Evolutionary conservation across 106 monocot species (phyloP).

Genomic region (Platanthera guangdongensis): DNA sequence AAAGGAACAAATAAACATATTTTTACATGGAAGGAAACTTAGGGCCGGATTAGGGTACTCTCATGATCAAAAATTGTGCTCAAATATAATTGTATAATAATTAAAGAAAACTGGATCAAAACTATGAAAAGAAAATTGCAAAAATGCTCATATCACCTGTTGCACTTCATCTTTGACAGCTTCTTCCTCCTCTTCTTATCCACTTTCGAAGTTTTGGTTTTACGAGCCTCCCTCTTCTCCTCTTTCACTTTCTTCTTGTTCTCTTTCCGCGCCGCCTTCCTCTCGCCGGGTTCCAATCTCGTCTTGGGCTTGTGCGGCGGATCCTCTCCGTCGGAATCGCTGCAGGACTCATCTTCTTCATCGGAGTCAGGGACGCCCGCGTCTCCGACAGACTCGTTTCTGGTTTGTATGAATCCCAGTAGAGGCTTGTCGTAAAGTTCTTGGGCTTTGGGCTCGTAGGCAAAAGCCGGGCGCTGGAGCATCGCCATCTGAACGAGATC

Average conservation of each 20-base stretch:
- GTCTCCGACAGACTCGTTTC: slow-evolving; percentile 10
- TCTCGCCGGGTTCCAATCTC: slow-evolving; percentile 40
- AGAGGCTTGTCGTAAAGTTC: slow-evolving; percentile 65
- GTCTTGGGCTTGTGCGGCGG: slow-evolving; percentile 8
- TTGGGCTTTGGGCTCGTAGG: slow-evolving; percentile 49
- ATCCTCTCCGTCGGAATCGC: slow-evolving; percentile 31
- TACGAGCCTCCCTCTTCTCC: slow-evolving; percentile 83
- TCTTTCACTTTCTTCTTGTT: slow-evolving; percentile 97
- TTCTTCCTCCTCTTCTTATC: slow-evolving; percentile 86
- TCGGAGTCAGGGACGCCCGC: slow-evolving; percentile 18
- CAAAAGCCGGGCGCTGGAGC: slow-evolving; percentile 45
- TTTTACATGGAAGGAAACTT: too few species aligned
- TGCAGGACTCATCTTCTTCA: slow-evolving; percentile 27
- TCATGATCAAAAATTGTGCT: too few species aligned
- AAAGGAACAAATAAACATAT: too few species aligned
- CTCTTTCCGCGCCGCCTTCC: slow-evolving; percentile 68
- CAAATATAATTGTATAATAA: too few species aligned
- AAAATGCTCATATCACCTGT: slow-evolving; percentile 23
- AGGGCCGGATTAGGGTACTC: too few species aligned
- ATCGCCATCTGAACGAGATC: slow-evolving; percentile 71
- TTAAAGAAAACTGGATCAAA: background rate
- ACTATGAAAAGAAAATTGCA: background rate
- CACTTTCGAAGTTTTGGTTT: slow-evolving; percentile 65
- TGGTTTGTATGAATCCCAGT: slow-evolving; percentile 44
- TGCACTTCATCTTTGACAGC: slow-evolving; percentile 83